Conservation (phyloP, 805 yeast genomes). For the Candida coleopterorum region DNA sequence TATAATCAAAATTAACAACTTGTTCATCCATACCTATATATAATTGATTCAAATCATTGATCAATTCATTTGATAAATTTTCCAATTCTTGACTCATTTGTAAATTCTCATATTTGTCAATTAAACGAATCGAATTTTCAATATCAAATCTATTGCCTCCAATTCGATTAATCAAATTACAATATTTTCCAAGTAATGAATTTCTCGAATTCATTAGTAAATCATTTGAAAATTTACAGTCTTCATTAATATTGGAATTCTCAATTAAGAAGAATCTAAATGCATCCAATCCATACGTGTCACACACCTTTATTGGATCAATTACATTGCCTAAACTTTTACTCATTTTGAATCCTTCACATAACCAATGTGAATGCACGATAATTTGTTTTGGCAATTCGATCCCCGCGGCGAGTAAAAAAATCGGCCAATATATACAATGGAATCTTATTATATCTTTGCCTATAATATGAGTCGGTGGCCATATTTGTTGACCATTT, state of each 20-base stretch:
- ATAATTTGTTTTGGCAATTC: slow-evolving; percentile 68
- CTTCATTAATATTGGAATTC: slow-evolving; percentile 69
- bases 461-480: slow-evolving; percentile 81
- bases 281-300: slow-evolving; percentile 65
- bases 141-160: slow-evolving; percentile 68
- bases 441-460: slow-evolving; percentile 90
- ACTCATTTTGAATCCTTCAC: slow-evolving; percentile 89
- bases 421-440: slow-evolving; percentile 90
- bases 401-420: slow-evolving; percentile 76
- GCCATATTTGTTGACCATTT: slow-evolving; percentile 41
- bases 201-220: slow-evolving; percentile 51
- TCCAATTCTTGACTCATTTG: slow-evolving; percentile 21
- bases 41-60: slow-evolving; percentile 28
- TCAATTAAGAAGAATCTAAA: slow-evolving; percentile 72
- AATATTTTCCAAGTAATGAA: slow-evolving; percentile 74
- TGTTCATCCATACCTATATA: slow-evolving; percentile 36
- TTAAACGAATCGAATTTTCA: slow-evolving; percentile 34
- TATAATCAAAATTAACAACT: slow-evolving; percentile 46
- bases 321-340: slow-evolving; percentile 91
- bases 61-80: slow-evolving; percentile 18
- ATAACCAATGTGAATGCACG: slow-evolving; percentile 94
- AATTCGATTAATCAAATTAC: slow-evolving; percentile 70
- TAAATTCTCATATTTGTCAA: slow-evolving; percentile 16
- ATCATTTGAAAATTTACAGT: slow-evolving; percentile 71
- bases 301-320: slow-evolving; percentile 70